phyloP scores from a whole-genome alignment of 2,329 filamentous ascomycete species.

The Botryotinia globosa region DNA sequence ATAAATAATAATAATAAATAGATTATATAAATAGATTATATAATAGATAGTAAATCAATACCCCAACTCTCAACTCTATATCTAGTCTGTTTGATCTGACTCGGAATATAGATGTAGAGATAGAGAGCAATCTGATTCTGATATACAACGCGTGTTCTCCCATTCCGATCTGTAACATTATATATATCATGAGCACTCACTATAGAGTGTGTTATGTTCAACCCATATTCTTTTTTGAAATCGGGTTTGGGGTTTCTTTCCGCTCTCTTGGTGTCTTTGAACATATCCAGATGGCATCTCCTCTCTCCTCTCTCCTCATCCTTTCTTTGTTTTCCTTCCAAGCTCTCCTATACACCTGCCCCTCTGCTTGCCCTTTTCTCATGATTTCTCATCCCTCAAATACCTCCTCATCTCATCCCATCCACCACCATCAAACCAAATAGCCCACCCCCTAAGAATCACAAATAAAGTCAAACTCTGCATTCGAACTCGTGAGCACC shows the following conservation, averaged over 20 bases:
- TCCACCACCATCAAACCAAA: too few relatives aligned
- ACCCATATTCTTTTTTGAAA: not conserved
- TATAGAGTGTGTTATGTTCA: not conserved
- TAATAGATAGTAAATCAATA: too few relatives aligned
- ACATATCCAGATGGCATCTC: not conserved
- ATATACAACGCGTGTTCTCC: not conserved
- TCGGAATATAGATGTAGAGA: not conserved
- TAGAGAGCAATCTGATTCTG: not conserved
- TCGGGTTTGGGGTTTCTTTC: not conserved
- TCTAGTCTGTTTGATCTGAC: not conserved
- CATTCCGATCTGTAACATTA: not conserved
- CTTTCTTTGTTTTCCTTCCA: not conserved
- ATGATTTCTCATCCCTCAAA: not conserved
- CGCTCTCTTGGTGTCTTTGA: not conserved
- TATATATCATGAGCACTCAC: not conserved
- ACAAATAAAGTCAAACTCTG: slow-evolving; percentile 19
- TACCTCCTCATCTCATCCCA: too few relatives aligned
- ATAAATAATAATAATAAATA: too few relatives aligned
- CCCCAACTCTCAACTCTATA: not conserved
- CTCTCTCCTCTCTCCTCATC: not conserved
- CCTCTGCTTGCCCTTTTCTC: too few relatives aligned
- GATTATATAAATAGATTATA: too few relatives aligned
- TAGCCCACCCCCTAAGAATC: not conserved
- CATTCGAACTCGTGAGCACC: slow-evolving; percentile 18
- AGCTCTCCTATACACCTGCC: not conserved